Evolutionary conservation across 1,139 yeast genomes (phyloP), one percentile per base, ranked within the genome.

Genomic region (Spencermartinsiella ligniputridi): DNA sequence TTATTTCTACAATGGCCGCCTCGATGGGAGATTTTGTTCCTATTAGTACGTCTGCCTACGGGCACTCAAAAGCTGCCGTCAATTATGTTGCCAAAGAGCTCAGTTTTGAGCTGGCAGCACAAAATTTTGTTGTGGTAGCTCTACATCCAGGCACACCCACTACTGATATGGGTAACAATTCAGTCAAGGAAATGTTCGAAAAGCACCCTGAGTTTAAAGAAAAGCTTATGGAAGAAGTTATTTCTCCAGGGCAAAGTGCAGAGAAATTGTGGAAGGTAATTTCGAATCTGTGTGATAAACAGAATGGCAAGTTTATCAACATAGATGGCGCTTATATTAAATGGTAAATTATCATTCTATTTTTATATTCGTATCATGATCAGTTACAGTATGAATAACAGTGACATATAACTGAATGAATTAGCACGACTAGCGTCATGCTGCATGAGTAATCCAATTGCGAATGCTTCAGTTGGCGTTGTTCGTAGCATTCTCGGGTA

Each of bases 1-100:
- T 56, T 34, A 46, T 57, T n/a, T 58, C 67, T 6, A 50, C 57
- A 13, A 13, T 39, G 9, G 59, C 54, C 2, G 67, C 64, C 1
- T 60, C 66, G 1, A 53, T 62, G 9, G 46, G 49, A n/a, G 47
- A 37, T 3, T 49, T 37, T 27, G 6, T 48, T 3, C 55, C 55
- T 9, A 9, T 51, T 5, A 32, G 56, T 2, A 18, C 46, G 15
- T 41, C 59, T 22, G 65, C 63, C 3, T 67, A 68, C 47, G 71
- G 71, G 11, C 53, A 54, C 22, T 64, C 70, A 18, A 68, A 68
- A 45, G 69, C 70, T n/a, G 68, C 68, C 0, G 39, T 67, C 45
- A 66, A 66, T 53, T 62, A 53, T 35, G 37, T 57, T 3, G 52
- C 53, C 9, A 56, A 51, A 29, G 53, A 53, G 12, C 42, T 66